Evolutionary conservation across 164 flowering plant species (phyloP).

Genomic region (Magnolia changhungtana): DNA sequence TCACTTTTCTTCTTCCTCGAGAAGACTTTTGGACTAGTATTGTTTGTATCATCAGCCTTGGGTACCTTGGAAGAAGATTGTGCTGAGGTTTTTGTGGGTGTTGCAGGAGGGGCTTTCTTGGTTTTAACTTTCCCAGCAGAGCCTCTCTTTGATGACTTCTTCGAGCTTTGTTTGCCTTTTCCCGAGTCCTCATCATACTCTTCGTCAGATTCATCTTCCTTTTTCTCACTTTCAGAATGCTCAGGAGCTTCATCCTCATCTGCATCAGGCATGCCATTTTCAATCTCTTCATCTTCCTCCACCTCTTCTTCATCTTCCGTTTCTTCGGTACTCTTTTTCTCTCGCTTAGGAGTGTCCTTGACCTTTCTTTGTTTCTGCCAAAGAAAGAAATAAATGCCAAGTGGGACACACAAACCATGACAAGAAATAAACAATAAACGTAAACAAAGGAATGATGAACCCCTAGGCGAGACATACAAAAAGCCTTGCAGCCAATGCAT

Average conservation of each 20-base stretch:
- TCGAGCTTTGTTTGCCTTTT: slow-evolving; percentile 34
- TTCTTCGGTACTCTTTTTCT: slow-evolving; percentile 37
- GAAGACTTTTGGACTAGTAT: slow-evolving; percentile 46
- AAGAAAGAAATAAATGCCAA: neutral
- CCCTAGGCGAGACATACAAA: no score
- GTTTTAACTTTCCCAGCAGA: slow-evolving; percentile 35
- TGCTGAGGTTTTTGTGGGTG: slow-evolving; percentile 32
- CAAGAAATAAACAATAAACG: neutral
- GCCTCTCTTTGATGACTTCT: slow-evolving; percentile 35
- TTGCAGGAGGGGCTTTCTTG: slow-evolving; percentile 34
- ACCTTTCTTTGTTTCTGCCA: slow-evolving; percentile 45
- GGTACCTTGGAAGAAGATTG: slow-evolving; percentile 39
- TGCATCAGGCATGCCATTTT: slow-evolving; percentile 50
- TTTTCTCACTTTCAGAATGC: slow-evolving; percentile 59
- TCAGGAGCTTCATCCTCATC: slow-evolving; percentile 61
- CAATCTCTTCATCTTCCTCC: slow-evolving; percentile 45
- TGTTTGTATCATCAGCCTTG: slow-evolving; percentile 40
- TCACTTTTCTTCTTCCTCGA: slow-evolving; percentile 64
- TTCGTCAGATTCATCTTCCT: slow-evolving; percentile 45
- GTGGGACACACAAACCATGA: neutral
- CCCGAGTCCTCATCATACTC: slow-evolving; percentile 48
- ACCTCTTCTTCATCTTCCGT: slow-evolving; percentile 69
- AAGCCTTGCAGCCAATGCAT: neutral
- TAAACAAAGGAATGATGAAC: no score
- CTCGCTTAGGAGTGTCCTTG: slow-evolving; percentile 32